A percentile compares a stretch with the other conserved stretches of the same genome.
Conservation (phyloP, 768 basidiomycete species). For the Leccinum rimulosum region DNA sequence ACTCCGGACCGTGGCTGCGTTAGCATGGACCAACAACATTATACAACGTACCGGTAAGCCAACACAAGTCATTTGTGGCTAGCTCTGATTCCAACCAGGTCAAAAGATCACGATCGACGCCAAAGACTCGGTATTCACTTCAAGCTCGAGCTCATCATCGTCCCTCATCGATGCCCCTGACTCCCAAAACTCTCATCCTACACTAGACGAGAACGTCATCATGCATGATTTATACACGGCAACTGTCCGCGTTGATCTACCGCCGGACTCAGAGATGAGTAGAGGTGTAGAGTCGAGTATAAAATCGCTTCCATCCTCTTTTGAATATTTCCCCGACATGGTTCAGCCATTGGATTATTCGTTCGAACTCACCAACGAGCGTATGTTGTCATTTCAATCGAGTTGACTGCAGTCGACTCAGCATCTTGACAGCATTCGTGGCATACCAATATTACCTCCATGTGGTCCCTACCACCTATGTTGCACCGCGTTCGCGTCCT, state of each 20-base stretch:
- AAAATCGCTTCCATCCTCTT: too few species aligned
- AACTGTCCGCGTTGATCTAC: not conserved
- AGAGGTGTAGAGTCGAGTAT: constrained; percentile 1
- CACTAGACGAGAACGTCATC: not conserved
- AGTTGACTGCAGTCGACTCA: not conserved
- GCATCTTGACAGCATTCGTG: constrained; percentile 59
- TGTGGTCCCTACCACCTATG: constrained; percentile 93
- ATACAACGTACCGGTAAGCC: constrained; percentile 9
- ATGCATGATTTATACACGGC: constrained; percentile 15
- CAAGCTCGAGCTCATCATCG: not conserved
- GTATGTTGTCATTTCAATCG: constrained; percentile 34
- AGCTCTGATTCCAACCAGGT: constrained; percentile 5
- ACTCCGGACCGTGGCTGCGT: not conserved
- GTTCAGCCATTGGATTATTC: constrained; percentile 92
- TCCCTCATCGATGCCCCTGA: not conserved
- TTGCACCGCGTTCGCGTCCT: constrained; percentile 64
- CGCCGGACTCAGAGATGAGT: constrained; percentile 5
- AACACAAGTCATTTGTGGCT: not conserved
- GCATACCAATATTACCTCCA: constrained; percentile 95
- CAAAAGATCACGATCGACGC: constrained; percentile 10
- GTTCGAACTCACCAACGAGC: constrained; percentile 67
- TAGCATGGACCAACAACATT: not conserved
- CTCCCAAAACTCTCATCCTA: not conserved
- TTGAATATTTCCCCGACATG: constrained; percentile 83
- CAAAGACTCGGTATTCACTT: constrained; percentile 3